A percentile compares a stretch with the other conserved stretches of the same genome.
Evolutionary conservation across 176 grass and related monocot species (phyloP).

Genomic region (Oryza glaberrima): DNA sequence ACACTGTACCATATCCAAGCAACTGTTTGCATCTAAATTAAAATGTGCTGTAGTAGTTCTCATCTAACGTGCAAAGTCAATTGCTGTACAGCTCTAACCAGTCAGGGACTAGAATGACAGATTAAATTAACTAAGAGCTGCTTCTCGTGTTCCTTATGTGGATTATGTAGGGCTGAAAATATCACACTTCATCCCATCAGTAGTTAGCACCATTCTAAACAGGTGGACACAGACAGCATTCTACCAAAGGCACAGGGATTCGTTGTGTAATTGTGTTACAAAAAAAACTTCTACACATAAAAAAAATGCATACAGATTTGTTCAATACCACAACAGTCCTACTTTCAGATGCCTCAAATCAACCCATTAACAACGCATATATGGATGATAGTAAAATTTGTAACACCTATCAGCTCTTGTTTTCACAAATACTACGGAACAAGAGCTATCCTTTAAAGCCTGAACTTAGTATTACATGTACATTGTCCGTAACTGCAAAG

Average conservation of each 20-base stretch:
- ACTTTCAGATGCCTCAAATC: conserved; percentile 13
- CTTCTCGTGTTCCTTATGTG: neutral
- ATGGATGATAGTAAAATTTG: conserved; percentile 1
- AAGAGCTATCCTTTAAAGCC: neutral
- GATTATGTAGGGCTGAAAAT: neutral
- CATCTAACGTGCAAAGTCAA: neutral
- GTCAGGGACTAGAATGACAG: neutral
- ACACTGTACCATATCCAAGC: conserved; percentile 3
- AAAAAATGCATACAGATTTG: neutral
- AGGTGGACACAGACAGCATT: neutral
- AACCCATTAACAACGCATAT: neutral
- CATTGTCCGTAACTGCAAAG: neutral
- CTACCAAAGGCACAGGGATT: neutral
- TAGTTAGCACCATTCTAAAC: neutral
- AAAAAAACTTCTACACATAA: neutral
- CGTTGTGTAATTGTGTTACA: neutral
- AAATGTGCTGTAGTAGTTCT: conserved; percentile 22
- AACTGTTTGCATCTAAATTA: conserved; percentile 20
- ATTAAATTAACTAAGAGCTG: conserved; percentile 21
- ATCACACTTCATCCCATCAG: conserved; percentile 20
- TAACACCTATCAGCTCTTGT: conserved; percentile 1
- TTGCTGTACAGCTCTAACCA: conserved; percentile 10
- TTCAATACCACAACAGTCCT: conserved; percentile 9
- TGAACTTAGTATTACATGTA: neutral
- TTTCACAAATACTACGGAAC: conserved; percentile 3